Conservation (phyloP, 2,329 filamentous ascomycete species). For the Curvularia sp. region DNA sequence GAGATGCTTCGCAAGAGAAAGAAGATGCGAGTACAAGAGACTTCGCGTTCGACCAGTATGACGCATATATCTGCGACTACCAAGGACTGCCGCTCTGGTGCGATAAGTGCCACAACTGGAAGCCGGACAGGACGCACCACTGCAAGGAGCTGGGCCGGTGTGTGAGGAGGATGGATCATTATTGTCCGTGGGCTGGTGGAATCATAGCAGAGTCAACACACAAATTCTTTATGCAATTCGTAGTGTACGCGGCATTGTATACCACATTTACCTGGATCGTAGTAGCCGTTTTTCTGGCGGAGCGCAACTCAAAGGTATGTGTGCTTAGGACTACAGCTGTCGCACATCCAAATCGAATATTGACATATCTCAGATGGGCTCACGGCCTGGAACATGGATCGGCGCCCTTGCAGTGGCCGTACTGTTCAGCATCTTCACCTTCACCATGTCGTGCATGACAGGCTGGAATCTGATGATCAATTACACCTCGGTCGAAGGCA, state of each 20-base stretch:
- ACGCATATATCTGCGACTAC: constrained; percentile 82
- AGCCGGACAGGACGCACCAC: constrained; percentile 86
- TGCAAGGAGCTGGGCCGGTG: constrained; percentile 83
- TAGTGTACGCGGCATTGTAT: constrained; percentile 73
- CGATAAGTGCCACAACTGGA: constrained; percentile 82
- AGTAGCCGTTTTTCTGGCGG: constrained; percentile 68
- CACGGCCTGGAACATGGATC: constrained; percentile 59
- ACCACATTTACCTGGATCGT: constrained; percentile 70
- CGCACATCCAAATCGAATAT: not conserved
- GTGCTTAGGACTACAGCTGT: too few relatives aligned
- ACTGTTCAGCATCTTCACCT: constrained; percentile 82
- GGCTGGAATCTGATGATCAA: constrained; percentile 75
- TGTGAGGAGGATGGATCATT: constrained; percentile 91
- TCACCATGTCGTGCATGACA: constrained; percentile 77
- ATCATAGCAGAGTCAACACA: constrained; percentile 85
- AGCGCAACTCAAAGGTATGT: constrained; percentile 59
- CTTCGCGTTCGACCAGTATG: constrained; percentile 84
- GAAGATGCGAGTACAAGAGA: constrained; percentile 36
- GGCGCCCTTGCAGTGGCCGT: constrained; percentile 70
- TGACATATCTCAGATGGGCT: constrained; percentile 25
- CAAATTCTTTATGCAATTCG: constrained; percentile 93
- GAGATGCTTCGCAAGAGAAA: constrained; percentile 45
- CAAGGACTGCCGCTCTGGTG: constrained; percentile 88
- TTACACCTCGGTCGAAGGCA: constrained; percentile 82
- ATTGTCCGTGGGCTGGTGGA: constrained; percentile 95